Conservation (phyloP, 75 land plant species). For the Selaginella moellendorffii region DNA sequence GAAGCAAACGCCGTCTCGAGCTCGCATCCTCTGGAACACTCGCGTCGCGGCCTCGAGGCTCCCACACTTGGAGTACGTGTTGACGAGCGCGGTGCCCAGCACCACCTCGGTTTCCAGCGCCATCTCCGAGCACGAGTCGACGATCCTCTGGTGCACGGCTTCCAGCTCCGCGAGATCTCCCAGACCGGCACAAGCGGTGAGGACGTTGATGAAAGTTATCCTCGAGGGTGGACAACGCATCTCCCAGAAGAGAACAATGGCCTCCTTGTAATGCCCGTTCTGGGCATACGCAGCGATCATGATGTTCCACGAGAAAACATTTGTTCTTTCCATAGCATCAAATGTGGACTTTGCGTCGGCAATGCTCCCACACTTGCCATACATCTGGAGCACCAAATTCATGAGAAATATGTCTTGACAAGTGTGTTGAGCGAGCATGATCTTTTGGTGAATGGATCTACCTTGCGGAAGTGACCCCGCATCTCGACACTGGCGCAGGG, state of each 20-base stretch:
- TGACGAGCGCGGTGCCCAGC: not conserved
- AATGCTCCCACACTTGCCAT: not conserved
- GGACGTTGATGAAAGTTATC: not conserved
- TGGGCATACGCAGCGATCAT: not conserved
- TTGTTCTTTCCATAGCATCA: not conserved
- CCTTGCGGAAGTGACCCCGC: not conserved
- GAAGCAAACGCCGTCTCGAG: not conserved
- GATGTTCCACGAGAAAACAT: not conserved
- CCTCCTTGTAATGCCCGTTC: not conserved
- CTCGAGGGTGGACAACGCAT: not conserved
- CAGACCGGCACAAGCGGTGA: not conserved
- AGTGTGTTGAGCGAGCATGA: not conserved
- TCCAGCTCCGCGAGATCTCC: not conserved
- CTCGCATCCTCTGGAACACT: not conserved
- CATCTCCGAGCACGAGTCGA: not conserved
- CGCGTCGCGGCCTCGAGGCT: not conserved
- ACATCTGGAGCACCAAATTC: not conserved
- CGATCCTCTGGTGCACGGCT: not conserved
- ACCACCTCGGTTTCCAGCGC: not conserved
- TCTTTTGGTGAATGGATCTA: not conserved
- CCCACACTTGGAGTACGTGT: not conserved
- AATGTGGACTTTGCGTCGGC: not conserved
- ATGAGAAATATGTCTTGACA: not conserved
- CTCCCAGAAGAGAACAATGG: not conserved
- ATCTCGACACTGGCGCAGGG: not conserved